Percentiles rank a stretch among this genome's conserved stretches.
These are phyloP conservation scores for Rhytidiadelphus loreus DNA, from an alignment of 225 moss, liverwort and hornwort species.

Conservation along the genomic window DNA sequence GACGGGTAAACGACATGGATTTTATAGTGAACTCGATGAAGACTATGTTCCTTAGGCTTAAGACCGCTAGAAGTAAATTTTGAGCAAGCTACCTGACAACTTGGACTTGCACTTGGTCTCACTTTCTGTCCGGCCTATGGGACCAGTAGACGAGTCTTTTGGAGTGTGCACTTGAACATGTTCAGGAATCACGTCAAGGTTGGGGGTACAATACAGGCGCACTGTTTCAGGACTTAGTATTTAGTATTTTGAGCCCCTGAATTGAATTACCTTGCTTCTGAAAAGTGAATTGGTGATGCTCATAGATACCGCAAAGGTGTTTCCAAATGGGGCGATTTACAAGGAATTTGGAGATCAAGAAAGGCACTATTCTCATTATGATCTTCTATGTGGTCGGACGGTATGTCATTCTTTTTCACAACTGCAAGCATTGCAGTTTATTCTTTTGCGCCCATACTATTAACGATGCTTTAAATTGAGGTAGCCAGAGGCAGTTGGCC, in stretches of 20 bases:
- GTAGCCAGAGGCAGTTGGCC: background rate
- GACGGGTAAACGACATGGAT: too few relatives aligned
- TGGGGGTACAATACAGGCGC: background rate
- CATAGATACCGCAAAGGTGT: conserved; percentile 67
- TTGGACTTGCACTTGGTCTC: background rate
- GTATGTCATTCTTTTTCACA: conserved; percentile 17
- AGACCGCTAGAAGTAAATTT: background rate
- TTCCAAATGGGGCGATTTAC: conserved; percentile 60
- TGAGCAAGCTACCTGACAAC: background rate
- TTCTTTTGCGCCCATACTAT: background rate
- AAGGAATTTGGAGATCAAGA: conserved; percentile 57
- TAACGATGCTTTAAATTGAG: background rate
- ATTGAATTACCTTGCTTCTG: background rate
- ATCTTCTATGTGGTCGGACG: conserved; percentile 68
- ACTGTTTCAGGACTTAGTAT: background rate
- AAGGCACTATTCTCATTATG: conserved; percentile 82
- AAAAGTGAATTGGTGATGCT: background rate
- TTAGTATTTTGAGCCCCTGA: background rate
- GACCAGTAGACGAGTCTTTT: background rate
- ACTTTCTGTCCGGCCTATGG: background rate
- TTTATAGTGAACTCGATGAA: conserved; percentile 39
- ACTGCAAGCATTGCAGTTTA: background rate
- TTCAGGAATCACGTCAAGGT: background rate
- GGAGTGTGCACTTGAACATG: background rate
- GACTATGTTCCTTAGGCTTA: conserved; percentile 39